These are phyloP conservation scores for Fusarium secorum DNA, from an alignment of 2,329 filamentous ascomycete species.

Conservation along the genomic window DNA sequence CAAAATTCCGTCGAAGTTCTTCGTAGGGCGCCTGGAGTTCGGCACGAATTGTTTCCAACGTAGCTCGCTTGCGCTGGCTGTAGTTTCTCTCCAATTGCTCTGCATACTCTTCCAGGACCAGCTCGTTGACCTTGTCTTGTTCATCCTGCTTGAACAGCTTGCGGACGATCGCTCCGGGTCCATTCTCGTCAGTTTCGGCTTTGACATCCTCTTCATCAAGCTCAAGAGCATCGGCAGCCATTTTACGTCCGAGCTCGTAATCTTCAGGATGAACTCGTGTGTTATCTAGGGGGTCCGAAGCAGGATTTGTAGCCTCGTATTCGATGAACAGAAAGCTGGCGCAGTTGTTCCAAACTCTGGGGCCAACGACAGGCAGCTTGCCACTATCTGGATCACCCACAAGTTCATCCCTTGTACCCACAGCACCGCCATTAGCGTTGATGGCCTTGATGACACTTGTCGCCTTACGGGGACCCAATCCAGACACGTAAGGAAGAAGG, in stretches of 20 bases:
- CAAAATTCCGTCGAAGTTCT: conserved; percentile 85
- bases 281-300: conserved; percentile 92
- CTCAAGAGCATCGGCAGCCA: conserved; percentile 95
- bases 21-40: conserved; percentile 94
- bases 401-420: conserved; percentile 85
- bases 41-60: conserved; percentile 92
- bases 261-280: conserved; percentile 98
- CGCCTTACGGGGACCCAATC: conserved; percentile 91
- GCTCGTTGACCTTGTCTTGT: conserved; percentile 93
- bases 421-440: conserved; percentile 86
- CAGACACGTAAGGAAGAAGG: conserved; percentile 88
- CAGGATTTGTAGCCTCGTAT: conserved; percentile 81
- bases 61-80: conserved; percentile 93
- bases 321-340: conserved; percentile 93
- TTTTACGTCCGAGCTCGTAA: conserved; percentile 97
- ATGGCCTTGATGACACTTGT: conserved; percentile 78
- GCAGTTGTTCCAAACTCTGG: conserved; percentile 94
- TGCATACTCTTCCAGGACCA: conserved; percentile 96
- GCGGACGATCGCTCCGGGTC: conserved; percentile 87
- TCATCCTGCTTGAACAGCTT: conserved; percentile 95
- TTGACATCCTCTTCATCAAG: conserved; percentile 98
- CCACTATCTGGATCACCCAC: conserved; percentile 86
- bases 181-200: conserved; percentile 89
- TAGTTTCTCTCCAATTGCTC: conserved; percentile 94
- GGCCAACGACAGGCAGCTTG: conserved; percentile 80